These are phyloP conservation scores for Paramarasmius palmivorus DNA, from an alignment of 1,284 basidiomycete genomes.

Conservation along the genomic window DNA sequence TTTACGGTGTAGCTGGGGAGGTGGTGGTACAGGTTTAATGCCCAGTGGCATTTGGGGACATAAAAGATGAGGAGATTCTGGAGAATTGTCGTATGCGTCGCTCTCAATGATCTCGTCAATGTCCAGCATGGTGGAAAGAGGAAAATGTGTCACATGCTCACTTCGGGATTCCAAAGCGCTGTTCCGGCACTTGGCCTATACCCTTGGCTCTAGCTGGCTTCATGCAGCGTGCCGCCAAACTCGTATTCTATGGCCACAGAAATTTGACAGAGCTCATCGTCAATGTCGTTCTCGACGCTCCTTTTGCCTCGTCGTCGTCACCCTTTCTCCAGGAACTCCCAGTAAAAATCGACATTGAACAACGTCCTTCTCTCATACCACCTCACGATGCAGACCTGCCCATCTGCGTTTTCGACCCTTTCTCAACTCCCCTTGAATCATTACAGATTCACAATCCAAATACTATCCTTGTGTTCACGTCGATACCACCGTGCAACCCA, in stretches of 20 bases:
- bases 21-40: constrained; percentile 61
- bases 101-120: not conserved
- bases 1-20: constrained; percentile 54
- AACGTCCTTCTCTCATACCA: constrained; percentile 21
- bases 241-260: constrained; percentile 4
- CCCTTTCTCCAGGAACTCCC: constrained; percentile 2
- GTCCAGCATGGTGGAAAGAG: constrained; percentile 4
- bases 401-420: constrained; percentile 58
- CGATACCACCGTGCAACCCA: constrained; percentile 26
- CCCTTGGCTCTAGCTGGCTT: too few relatives aligned
- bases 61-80: constrained; percentile 15
- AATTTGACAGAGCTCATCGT: not conserved
- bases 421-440: constrained; percentile 43
- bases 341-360: constrained; percentile 5
- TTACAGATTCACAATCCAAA: constrained; percentile 48
- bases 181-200: too few relatives aligned
- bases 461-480: constrained; percentile 51
- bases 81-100: constrained; percentile 5
- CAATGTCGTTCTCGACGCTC: constrained; percentile 4
- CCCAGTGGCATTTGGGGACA: constrained; percentile 31
- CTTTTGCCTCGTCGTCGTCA: not conserved
- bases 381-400: constrained; percentile 55
- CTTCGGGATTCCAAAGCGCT: not conserved
- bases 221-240: not conserved
- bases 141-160: not conserved